Evolutionary conservation across 371 early-diverging fungal genomes (phyloP).

Genomic region (Apophysomyces elegans): DNA sequence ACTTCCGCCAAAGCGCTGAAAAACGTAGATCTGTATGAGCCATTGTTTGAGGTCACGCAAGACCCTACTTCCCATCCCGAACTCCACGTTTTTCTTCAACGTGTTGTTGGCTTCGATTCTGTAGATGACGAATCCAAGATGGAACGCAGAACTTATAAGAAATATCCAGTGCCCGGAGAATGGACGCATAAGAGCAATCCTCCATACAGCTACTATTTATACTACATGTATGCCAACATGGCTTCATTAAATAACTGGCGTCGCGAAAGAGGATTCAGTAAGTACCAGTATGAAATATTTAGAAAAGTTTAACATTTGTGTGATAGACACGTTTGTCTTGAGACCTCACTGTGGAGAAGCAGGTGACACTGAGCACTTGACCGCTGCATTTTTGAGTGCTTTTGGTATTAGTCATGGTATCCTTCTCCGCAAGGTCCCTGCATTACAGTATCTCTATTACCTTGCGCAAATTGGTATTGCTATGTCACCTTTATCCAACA

Average conservation of each 20-base stretch:
- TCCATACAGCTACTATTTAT: slow-evolving; percentile 97
- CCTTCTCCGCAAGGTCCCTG: slow-evolving; percentile 95
- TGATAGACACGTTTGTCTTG: slow-evolving; percentile 86
- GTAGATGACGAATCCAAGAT: slow-evolving; percentile 98
- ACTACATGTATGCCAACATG: slow-evolving; percentile 95
- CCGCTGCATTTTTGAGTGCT: slow-evolving; percentile 91
- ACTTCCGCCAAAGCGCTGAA: not conserved
- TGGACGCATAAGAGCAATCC: slow-evolving; percentile 89
- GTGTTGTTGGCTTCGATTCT: slow-evolving; percentile 96
- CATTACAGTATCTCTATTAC: slow-evolving; percentile 96
- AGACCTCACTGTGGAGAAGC: slow-evolving; percentile 98
- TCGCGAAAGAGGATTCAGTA: slow-evolving; percentile 78
- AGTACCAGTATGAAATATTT: slow-evolving; percentile 21
- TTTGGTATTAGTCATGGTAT: slow-evolving; percentile 97
- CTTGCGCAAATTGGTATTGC: slow-evolving; percentile 96
- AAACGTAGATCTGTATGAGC: slow-evolving; percentile 83
- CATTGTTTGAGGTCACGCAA: slow-evolving; percentile 92
- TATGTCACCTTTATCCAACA: slow-evolving; percentile 99
- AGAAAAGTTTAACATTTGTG: not conserved
- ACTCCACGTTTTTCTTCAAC: slow-evolving; percentile 91
- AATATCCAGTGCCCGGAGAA: slow-evolving; percentile 84
- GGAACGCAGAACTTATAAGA: slow-evolving; percentile 81
- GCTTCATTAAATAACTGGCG: slow-evolving; percentile 88
- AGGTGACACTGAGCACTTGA: slow-evolving; percentile 97
- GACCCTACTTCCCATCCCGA: slow-evolving; percentile 87